Evolutionary conservation across 495 filamentous ascomycete genomes (phyloP).

Genomic region (Jackrogersella multiformis): DNA sequence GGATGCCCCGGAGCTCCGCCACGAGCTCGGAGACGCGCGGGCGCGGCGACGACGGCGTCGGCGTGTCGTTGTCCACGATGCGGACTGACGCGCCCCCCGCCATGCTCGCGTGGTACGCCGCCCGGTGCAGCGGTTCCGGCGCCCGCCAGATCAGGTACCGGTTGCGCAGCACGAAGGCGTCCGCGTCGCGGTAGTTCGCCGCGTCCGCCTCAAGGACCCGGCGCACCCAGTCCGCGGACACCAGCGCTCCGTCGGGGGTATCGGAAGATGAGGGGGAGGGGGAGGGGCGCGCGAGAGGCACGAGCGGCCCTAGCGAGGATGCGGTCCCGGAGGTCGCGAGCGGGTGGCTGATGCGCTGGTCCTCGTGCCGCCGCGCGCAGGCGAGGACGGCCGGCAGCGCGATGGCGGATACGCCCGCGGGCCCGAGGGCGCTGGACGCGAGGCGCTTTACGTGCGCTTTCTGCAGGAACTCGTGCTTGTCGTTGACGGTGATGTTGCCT

Average conservation of each 20-base stretch:
- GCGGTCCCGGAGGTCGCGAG: constrained; percentile 18
- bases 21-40: constrained; percentile 19
- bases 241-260: not conserved
- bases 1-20: no score
- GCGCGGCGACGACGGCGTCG: no score
- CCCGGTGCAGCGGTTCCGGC: constrained; percentile 30
- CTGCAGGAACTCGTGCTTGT: constrained; percentile 85
- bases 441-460: constrained; percentile 65
- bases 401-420: not conserved
- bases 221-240: constrained; percentile 52
- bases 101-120: not conserved
- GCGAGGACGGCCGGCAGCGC: constrained; percentile 29
- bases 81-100: not conserved
- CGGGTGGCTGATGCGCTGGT: constrained; percentile 42
- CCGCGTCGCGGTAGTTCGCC: constrained; percentile 68
- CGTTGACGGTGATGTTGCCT: constrained; percentile 86
- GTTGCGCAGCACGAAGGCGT: constrained; percentile 66
- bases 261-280: not conserved
- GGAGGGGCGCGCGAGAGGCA: constrained; percentile 11
- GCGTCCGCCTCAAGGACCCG: constrained; percentile 67
- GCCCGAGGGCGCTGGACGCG: not conserved
- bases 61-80: constrained; percentile 54
- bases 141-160: constrained; percentile 69
- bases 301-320: constrained; percentile 38
- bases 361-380: constrained; percentile 16